phyloP scores from a whole-genome alignment of 371 early-diverging fungal genomes.

The Apophysomyces ossiformis region DNA sequence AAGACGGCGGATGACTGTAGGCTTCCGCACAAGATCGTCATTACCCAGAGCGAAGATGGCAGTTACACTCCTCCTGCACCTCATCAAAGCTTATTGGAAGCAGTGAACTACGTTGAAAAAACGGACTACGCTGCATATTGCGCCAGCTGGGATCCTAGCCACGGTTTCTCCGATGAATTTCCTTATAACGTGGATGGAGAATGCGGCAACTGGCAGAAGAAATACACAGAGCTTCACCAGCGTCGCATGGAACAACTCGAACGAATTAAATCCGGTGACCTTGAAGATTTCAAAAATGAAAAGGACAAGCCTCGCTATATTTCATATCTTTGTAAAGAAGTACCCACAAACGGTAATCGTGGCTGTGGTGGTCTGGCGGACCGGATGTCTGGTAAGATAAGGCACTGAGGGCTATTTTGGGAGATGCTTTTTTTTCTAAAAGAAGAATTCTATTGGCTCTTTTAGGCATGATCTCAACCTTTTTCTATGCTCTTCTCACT shows the following conservation, averaged over 20 bases:
- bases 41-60: slow-evolving; percentile 32
- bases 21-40: slow-evolving; percentile 25
- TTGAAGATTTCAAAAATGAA: slow-evolving; percentile 10
- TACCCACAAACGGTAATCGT: slow-evolving; percentile 21
- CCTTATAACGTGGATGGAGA: slow-evolving; percentile 26
- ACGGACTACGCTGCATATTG: slow-evolving; percentile 32
- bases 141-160: slow-evolving; percentile 22
- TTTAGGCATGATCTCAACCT: slow-evolving; percentile 49
- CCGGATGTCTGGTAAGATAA: slow-evolving; percentile 38
- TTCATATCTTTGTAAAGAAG: slow-evolving; percentile 30
- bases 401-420: too few relatives aligned
- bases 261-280: slow-evolving; percentile 21
- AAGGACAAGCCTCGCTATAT: slow-evolving; percentile 29
- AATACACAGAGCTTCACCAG: slow-evolving; percentile 32
- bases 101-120: slow-evolving; percentile 17
- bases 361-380: slow-evolving; percentile 45
- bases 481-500: slow-evolving; percentile 40
- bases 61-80: slow-evolving; percentile 41
- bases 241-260: slow-evolving; percentile 28
- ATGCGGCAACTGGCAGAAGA: slow-evolving; percentile 43
- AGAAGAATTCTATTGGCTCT: background rate
- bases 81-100: slow-evolving; percentile 27
- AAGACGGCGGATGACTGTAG: slow-evolving; percentile 13
- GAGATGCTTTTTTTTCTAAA: too few relatives aligned
- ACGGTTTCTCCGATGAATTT: slow-evolving; percentile 22